phyloP scores from a whole-genome alignment of 768 basidiomycete species.

The Porphyrellus cyaneotinctus region DNA sequence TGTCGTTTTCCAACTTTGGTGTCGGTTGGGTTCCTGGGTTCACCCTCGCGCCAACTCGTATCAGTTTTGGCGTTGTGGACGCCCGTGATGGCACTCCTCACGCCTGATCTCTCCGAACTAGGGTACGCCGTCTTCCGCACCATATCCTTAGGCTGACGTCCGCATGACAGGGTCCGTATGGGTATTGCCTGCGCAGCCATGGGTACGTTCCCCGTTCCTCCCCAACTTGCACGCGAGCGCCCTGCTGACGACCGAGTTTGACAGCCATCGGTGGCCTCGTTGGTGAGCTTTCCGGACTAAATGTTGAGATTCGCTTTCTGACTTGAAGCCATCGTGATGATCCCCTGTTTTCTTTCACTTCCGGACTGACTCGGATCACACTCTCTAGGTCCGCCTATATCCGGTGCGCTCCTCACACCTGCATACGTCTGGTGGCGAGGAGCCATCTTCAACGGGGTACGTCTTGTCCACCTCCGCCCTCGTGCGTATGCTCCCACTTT shows the following conservation, averaged over 20 bases:
- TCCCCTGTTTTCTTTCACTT: background rate
- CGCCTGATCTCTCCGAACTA: constrained; percentile 48
- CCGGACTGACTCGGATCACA: background rate
- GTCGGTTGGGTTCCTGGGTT: background rate
- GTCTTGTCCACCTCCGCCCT: background rate
- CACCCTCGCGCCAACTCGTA: background rate
- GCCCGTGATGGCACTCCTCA: constrained; percentile 42
- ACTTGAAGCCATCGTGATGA: too few species aligned
- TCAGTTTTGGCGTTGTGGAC: constrained; percentile 39
- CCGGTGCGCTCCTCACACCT: constrained; percentile 50
- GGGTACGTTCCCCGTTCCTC: constrained; percentile 27
- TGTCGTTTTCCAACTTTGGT: constrained; percentile 15
- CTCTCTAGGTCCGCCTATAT: constrained; percentile 47
- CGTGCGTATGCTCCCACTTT: background rate
- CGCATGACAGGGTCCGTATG: constrained; percentile 35
- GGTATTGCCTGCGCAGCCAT: constrained; percentile 48
- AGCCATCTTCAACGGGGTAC: constrained; percentile 48
- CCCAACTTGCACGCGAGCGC: background rate
- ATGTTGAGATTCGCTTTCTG: too few species aligned
- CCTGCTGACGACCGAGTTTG: background rate
- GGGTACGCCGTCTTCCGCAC: constrained; percentile 32
- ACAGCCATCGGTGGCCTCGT: constrained; percentile 25
- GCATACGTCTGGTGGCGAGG: constrained; percentile 58
- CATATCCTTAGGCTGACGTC: background rate
- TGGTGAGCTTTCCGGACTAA: constrained; percentile 2